Percentiles rank a stretch among this genome's conserved stretches.
Evolutionary conservation across 176 grass and related monocot species (phyloP).

Genomic region (Panicum miliaceum): DNA sequence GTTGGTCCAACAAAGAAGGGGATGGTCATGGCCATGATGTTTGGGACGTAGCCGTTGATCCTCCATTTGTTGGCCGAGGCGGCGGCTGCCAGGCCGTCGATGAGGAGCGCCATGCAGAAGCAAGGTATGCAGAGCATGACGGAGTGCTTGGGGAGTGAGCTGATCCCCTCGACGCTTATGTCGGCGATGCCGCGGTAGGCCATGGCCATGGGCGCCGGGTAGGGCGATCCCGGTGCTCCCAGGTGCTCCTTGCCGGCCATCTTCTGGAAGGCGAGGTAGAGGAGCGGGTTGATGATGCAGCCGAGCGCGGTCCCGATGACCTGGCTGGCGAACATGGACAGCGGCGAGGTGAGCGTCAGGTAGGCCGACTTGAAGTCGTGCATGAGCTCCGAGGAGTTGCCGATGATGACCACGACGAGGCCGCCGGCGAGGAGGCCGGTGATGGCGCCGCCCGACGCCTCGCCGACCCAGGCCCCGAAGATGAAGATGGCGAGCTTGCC

Average conservation of each 20-base stretch:
- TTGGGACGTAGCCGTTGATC: constrained; percentile 19
- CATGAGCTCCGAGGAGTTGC: constrained; percentile 54
- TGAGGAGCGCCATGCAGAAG: background rate
- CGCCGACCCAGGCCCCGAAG: constrained; percentile 29
- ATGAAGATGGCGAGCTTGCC: constrained; percentile 51
- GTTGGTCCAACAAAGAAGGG: constrained; percentile 46
- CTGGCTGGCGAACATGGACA: constrained; percentile 52
- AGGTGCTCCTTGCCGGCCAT: constrained; percentile 26
- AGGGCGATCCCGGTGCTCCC: constrained; percentile 9
- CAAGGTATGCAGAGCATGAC: constrained; percentile 5
- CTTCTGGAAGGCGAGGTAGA: constrained; percentile 50
- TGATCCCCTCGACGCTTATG: constrained; percentile 39
- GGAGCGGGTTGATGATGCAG: constrained; percentile 53
- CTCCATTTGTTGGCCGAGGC: constrained; percentile 32
- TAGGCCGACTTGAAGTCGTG: constrained; percentile 56
- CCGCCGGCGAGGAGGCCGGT: constrained; percentile 44
- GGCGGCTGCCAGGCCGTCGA: background rate
- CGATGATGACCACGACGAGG: constrained; percentile 43
- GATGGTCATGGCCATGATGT: constrained; percentile 53
- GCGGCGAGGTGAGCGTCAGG: constrained; percentile 52
- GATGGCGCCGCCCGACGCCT: constrained; percentile 38
- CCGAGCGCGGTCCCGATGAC: constrained; percentile 49
- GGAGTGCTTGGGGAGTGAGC: constrained; percentile 38
- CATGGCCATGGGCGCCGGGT: constrained; percentile 48
- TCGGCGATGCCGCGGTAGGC: constrained; percentile 50